A percentile compares a stretch with the other conserved stretches of the same genome.
phyloP scores from a whole-genome alignment of 805 yeast genomes.

The Ogataea methanolica region DNA sequence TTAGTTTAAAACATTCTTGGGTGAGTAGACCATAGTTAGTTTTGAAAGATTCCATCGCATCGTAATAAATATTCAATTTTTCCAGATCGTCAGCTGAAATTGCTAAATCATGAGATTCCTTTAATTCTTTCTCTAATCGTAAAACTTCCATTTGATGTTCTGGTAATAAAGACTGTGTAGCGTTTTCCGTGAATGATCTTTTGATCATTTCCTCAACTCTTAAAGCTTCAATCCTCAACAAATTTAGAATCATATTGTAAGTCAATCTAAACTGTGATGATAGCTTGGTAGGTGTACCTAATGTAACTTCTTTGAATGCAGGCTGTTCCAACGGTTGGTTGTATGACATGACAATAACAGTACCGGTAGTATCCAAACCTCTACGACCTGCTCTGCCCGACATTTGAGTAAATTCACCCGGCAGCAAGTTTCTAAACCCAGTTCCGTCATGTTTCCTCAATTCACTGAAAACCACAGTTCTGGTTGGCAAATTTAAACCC shows the following conservation, averaged over 20 bases:
- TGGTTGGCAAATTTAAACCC: constrained; percentile 95
- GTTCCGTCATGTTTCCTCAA: constrained; percentile 88
- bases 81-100: constrained; percentile 34
- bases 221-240: constrained; percentile 88
- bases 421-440: constrained; percentile 71
- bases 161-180: constrained; percentile 79
- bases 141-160: constrained; percentile 72
- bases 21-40: constrained; percentile 42
- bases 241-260: constrained; percentile 89
- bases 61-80: constrained; percentile 43
- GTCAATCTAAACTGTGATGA: constrained; percentile 92
- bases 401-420: constrained; percentile 99
- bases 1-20: constrained; percentile 40
- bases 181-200: constrained; percentile 89
- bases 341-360: constrained; percentile 88
- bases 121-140: constrained; percentile 44
- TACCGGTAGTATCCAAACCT: constrained; percentile 90
- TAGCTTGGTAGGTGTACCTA: constrained; percentile 87
- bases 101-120: constrained; percentile 24
- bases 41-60: constrained; percentile 42
- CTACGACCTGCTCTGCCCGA: constrained; percentile 99
- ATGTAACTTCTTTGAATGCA: constrained; percentile 71
- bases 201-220: constrained; percentile 98
- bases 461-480: constrained; percentile 89
- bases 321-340: constrained; percentile 53